Evolutionary conservation across 2,329 filamentous ascomycete species (phyloP), one percentile per base, ranked within the genome.

Genomic region (Fusarium tjaetaba): DNA sequence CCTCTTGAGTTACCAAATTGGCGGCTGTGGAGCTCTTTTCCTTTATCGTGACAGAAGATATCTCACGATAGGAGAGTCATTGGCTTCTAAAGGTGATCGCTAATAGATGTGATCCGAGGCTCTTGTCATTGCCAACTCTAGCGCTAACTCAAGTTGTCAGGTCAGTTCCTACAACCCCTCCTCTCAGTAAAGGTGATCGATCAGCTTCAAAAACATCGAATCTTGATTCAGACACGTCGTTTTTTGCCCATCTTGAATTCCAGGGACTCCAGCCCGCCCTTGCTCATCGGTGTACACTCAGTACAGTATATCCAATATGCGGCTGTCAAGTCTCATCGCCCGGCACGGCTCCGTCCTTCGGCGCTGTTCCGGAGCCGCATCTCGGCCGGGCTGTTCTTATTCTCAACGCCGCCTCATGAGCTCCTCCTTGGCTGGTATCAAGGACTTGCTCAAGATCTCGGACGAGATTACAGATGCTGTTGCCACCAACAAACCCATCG

Each of bases 401-500:
- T 30, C 67, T 53, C 75, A 75, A 53, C 73, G 72, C 36, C 76
- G 76, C 20, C 66, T 74, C 41, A 68, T 74, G 69, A 79, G 67
- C 16, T 71, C 73, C 30, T 71, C 77, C 11, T 43, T 78, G 30
- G 70, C 77, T 32, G 67, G 80, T 18, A 75, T 87, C 38, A 79
- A 80, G 65, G 76, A 81, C 45, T 75, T 94, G 68, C 87, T 97
- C 64, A 88, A 87, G 60, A 86, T 97, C 46, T 95, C 94, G 2
- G 92, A 96, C 57, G 96, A 98, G 82, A 92, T 99, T 18, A 86
- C 87, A 59, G 90, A 94, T 79, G 96, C 95, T 43, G 82, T 98
- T 53, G 86, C 89, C 46, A 88, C 90, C 18, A 91, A 91, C 64
- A 91, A 90, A 77, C 96, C 96, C 2, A 92, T 99, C 8, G 95